Percentiles rank a stretch among this genome's conserved stretches.
Conservation (phyloP, 2,329 filamentous ascomycete genomes). For the Paecilomyces variotii region DNA sequence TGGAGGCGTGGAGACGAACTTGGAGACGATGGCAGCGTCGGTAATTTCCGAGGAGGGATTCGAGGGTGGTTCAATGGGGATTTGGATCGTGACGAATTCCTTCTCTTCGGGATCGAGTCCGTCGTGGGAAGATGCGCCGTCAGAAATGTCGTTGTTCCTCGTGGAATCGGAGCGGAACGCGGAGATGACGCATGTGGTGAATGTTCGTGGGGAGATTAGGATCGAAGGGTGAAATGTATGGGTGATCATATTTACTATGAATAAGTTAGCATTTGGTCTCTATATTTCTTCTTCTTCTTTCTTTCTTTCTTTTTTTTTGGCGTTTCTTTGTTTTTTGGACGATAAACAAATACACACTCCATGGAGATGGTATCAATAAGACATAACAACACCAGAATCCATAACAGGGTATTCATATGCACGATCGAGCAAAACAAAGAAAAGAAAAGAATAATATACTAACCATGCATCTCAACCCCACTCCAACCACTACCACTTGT, state of each 20-base stretch:
- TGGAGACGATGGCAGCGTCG: conserved; percentile 12
- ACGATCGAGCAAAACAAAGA: background rate
- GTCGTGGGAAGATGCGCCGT: background rate
- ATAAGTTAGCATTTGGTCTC: background rate
- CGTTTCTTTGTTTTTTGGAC: background rate
- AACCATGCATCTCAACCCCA: conserved; percentile 21
- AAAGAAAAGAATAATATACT: conserved; percentile 1
- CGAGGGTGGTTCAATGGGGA: conserved; percentile 17
- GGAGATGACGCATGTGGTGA: conserved; percentile 25
- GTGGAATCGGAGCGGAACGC: conserved; percentile 9
- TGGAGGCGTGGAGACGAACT: conserved; percentile 15
- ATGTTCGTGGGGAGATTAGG: conserved; percentile 25
- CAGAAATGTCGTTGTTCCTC: background rate
- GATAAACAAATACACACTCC: background rate
- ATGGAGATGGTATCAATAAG: too few relatives aligned
- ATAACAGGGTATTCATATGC: too few relatives aligned
- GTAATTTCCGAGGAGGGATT: conserved; percentile 4
- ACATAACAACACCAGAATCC: too few relatives aligned
- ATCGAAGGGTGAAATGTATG: conserved; percentile 26
- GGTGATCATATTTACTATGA: conserved; percentile 26
- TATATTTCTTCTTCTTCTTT: too few relatives aligned
- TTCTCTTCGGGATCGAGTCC: background rate
- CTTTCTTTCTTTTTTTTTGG: background rate
- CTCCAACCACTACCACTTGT: conserved; percentile 8
- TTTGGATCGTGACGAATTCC: conserved; percentile 27